Base-by-base conservation (phyloP, 129 eudicot genomes). In the Flaveria brownii region DNA sequence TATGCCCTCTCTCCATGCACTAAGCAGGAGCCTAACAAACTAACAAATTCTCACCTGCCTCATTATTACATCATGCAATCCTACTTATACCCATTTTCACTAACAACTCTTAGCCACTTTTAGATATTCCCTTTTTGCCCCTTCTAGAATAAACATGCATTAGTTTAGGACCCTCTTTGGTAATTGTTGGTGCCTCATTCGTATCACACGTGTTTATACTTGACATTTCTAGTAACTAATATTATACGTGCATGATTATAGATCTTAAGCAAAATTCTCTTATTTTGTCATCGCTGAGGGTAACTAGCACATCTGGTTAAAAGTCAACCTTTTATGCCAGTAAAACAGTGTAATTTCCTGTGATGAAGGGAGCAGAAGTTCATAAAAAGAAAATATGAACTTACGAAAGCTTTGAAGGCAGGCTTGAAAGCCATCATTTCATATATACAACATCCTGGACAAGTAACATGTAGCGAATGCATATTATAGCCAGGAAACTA, bases 371-470 rank as follows among this genome's bases (percentile, higher is more conserved):
- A 47, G 60, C 15, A 78, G 6, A 60, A 28, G 41, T 25, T 42
- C 52, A 59, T 70, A 14, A 39, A 45, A 47, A 33, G 56, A 76
- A 61, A 39, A 62, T 16, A 71, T 45, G 15, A 16, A 78, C 99
- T 94, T 86, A 94, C 99, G 82, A 91, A 94, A 79, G 99, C 99
- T 92, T 89, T 94, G 71, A 94, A 94, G 75, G 99, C 99, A 72
- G 97, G 94, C 76, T 84, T 91, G 82, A 80, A 82, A 70, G 97
- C 94, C 79, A 94, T 85, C 97, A 94, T 89, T 89, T 94, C 99
- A 71, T 94, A 94, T 16, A 94, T 57, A 73, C 99, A 94, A 84
- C 99, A 94, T 49, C 99, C 99, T 94, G 89, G 17, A 85, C 71
- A 82, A 54, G 59, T 72, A 79, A 51, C 43, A 73, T 72, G 65